Evolutionary conservation across 2,329 filamentous ascomycete species (phyloP), one percentile per base, ranked within the genome.

Genomic region (Thelonectria olida): DNA sequence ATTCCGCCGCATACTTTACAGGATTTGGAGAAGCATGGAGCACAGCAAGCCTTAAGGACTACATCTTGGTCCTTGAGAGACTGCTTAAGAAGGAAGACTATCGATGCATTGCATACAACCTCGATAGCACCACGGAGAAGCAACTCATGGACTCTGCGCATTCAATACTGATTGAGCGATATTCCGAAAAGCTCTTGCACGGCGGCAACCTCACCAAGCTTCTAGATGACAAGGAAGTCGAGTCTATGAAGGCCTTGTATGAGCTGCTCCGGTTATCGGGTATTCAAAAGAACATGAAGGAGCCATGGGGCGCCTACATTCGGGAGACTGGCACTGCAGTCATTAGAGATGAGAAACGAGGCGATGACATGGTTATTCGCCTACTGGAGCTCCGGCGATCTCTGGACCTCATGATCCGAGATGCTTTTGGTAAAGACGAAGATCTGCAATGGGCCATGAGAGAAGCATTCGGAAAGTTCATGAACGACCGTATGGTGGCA

Each of bases 401-500:
- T 28, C 81, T 97, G 8, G 93, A 97, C 72, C 79, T 88, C 39
- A 88, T 95, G 68, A 90, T 93, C 74, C 86, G 88, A 39, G 86
- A 90, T 49, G 89, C 93, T 0, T 97, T 99, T 72, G 83, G 85
- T 47, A 88, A 88, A 54, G 87, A 97, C 67, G 88, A 93, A n/a
- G 85, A 87, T 20, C 88, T 98, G 49, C 85, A 89, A 0, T 91
- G 94, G 75, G 88, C 85, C 10, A 83, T 99, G 67, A 87, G 96
- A 57, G 93, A 97, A 71, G 86, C 92, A 0, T 98, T 99, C 73
- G 90, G 92, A 54, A 85, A 83, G 1, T 97, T 98, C 70, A 97
- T 99, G 84, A 99, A 99, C 76, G 92, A 96, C 75, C 90, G 90
- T 73, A 91, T 90, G 72, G 88, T 87, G 1, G 84, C 87, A 7